These are phyloP conservation scores for Candida morakotiae DNA, from an alignment of 805 yeast species.

Conservation along the genomic window DNA sequence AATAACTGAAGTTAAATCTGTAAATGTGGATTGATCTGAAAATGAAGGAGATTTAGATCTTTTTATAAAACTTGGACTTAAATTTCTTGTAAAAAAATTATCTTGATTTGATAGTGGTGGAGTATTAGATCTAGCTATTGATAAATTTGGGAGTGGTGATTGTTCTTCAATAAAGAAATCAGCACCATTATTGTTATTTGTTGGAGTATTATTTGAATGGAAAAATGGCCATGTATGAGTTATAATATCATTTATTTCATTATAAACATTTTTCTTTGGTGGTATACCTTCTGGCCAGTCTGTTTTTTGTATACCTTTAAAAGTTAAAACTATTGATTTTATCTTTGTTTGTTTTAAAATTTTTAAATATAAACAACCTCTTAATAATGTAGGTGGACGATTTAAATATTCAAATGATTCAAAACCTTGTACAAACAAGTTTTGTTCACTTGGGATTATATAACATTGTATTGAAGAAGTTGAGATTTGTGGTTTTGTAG, in stretches of 20 bases:
- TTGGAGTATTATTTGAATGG: constrained; percentile 17
- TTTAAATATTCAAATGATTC: constrained; percentile 57
- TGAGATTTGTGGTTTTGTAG: constrained; percentile 51
- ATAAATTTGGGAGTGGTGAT: not conserved
- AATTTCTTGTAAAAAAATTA: constrained; percentile 21
- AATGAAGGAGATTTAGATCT: constrained; percentile 28
- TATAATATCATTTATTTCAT: constrained; percentile 62
- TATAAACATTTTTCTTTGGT: constrained; percentile 67
- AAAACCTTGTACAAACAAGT: constrained; percentile 79
- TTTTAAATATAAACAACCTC: constrained; percentile 75
- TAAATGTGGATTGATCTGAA: constrained; percentile 1
- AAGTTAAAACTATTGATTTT: constrained; percentile 55
- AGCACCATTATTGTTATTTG: constrained; percentile 43
- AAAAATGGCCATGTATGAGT: constrained; percentile 92
- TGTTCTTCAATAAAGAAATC: constrained; percentile 30
- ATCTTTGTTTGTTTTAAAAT: constrained; percentile 69
- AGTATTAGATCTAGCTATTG: constrained; percentile 4
- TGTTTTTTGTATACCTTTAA: constrained; percentile 70
- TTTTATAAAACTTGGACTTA: constrained; percentile 23
- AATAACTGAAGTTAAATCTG: constrained; percentile 6
- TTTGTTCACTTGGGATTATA: constrained; percentile 75
- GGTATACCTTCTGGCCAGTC: constrained; percentile 99
- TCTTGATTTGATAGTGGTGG: constrained; percentile 4
- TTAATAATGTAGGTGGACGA: constrained; percentile 70
- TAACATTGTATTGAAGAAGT: constrained; percentile 67